These are phyloP conservation scores for Suhomyces taliae DNA, from an alignment of 1,139 yeast species.

Conservation along the genomic window DNA sequence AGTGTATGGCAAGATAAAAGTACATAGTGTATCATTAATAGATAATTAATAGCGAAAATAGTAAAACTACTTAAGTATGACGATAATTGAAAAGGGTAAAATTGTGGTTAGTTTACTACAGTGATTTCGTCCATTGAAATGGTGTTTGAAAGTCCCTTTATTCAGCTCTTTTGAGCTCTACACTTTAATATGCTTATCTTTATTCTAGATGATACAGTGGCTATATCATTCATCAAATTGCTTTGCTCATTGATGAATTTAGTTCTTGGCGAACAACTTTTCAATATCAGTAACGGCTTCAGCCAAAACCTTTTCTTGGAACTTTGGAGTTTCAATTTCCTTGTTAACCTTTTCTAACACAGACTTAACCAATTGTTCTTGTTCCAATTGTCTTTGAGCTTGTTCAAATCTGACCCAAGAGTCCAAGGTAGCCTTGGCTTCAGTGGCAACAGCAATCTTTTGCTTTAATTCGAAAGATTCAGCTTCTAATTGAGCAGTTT, in stretches of 20 bases:
- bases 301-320: conserved; percentile 88
- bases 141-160: background rate
- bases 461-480: conserved; percentile 91
- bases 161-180: background rate
- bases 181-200: background rate
- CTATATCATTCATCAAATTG: background rate
- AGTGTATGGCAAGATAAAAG: too few species aligned
- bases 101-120: too few species aligned
- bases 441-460: conserved; percentile 78
- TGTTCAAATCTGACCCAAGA: conserved; percentile 99
- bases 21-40: too few species aligned
- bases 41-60: too few species aligned
- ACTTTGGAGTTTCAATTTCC: conserved; percentile 82
- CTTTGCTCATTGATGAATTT: conserved; percentile 10
- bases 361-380: conserved; percentile 82
- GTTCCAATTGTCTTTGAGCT: conserved; percentile 95
- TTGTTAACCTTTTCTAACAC: conserved; percentile 87
- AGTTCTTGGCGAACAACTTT: conserved; percentile 64
- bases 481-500: conserved; percentile 94
- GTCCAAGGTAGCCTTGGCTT: conserved; percentile 94
- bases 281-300: conserved; percentile 93
- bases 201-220: conserved; percentile 4
- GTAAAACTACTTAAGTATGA: too few species aligned
- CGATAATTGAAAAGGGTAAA: too few species aligned
- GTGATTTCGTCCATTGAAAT: too few species aligned